Base-by-base conservation (phyloP, 73 alveolate genomes). In the Blepharisma japonicum region DNA sequence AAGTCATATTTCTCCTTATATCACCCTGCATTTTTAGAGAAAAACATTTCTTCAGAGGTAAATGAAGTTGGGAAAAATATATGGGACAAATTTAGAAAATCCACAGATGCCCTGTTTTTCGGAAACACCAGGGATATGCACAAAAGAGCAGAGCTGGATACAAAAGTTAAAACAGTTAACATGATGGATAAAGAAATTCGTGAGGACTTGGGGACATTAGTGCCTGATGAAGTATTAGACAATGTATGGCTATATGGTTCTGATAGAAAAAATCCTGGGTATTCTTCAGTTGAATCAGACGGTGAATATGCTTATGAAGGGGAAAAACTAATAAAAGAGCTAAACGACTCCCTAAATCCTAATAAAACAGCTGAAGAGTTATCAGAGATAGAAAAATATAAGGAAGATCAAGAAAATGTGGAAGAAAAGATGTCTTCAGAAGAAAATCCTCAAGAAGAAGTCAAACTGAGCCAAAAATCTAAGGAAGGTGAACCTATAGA, bases 1-100 rank as follows among this genome's bases (percentile, higher is more conserved):
- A 51, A 51, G 3, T 18, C n/a, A 51, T 14, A 51, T 4, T 14
- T 51, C 21, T 0, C 21, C 21, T 18, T 51, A 51, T 18, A 11
- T 4, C n/a, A 51, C n/a, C 27, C n/a, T 18, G n/a, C 66, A 14
- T 51, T 51, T 51, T 14, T 51, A 14, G 21, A 14, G 2, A 51
- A 51, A 51, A 4, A 51, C 66, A 14, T 18, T 51, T 14, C 21
- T 51, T 18, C 27, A 51, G 21, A 51, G 21, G 27, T 14, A 14
- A 11, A 14, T 51, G 66, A 51, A 14, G 21, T 14, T 4, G 66
- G 66, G 66, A 51, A 51, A 51, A 51, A 51, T 51, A 14, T 18
- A 51, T 51, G n/a, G 66, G 66, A 51, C 66, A 51, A 51, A 18
- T 51, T 51, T 4, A 51, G 66, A 51, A 51, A 51, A 51, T 14